Evolutionary conservation across 2,329 filamentous ascomycete species (phyloP).

Genomic region (Arthrocladium fulminans): DNA sequence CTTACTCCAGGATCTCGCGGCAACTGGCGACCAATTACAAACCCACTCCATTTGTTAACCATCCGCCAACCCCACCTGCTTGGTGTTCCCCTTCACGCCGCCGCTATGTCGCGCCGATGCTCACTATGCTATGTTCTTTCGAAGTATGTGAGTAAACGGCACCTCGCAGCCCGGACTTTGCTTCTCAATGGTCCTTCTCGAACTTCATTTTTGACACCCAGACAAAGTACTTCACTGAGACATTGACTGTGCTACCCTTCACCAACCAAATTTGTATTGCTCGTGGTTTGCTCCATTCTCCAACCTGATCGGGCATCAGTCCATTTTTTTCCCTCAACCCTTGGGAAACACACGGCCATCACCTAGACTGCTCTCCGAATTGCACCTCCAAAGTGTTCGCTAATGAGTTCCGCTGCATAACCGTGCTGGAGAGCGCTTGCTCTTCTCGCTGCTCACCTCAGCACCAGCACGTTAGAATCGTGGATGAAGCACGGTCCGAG

Average conservation of each 20-base stretch:
- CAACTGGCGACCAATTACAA: neutral
- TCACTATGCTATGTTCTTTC: slow-evolving; percentile 1
- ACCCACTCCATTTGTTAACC: neutral
- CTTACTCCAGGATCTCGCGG: slow-evolving; percentile 1
- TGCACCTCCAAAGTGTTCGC: neutral
- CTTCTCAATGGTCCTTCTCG: neutral
- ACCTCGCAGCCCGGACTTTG: slow-evolving; percentile 2
- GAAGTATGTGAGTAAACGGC: slow-evolving; percentile 2
- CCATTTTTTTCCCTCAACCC: neutral
- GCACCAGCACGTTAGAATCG: slow-evolving; percentile 1
- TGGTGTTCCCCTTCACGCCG: neutral
- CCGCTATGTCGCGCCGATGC: neutral
- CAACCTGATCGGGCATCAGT: neutral
- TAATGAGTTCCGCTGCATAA: neutral
- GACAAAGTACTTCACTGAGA: neutral
- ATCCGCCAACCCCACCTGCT: slow-evolving; percentile 5
- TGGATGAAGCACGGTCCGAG: slow-evolving; percentile 5
- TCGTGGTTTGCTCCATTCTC: neutral
- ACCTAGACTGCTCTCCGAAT: neutral
- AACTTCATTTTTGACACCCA: neutral
- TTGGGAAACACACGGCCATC: neutral
- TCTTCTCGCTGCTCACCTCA: neutral
- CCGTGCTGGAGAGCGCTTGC: slow-evolving; percentile 6
- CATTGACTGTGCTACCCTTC: too few relatives aligned
- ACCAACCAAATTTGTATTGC: neutral